Conservation (phyloP, 169 alveolate species). For the Plasmodium blacklocki region DNA sequence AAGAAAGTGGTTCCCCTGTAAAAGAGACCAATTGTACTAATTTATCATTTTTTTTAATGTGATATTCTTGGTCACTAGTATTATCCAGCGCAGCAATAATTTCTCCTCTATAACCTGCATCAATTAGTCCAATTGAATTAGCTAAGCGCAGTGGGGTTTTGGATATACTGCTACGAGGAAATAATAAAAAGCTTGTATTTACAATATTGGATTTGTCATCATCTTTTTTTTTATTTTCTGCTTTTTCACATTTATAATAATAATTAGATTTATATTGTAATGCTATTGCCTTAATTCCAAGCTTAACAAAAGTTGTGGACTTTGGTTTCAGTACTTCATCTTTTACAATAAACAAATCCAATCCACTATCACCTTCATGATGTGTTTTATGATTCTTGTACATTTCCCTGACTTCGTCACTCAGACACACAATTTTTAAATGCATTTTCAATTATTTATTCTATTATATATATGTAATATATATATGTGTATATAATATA, state of each 20-base stretch:
- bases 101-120: slow-evolving; percentile 94
- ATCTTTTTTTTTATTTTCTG: slow-evolving; percentile 1
- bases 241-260: slow-evolving; percentile 17
- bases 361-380: slow-evolving; percentile 93
- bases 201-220: slow-evolving; percentile 37
- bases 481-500: not conserved
- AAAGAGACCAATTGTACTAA: slow-evolving; percentile 91
- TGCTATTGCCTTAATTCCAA: slow-evolving; percentile 92
- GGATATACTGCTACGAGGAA: slow-evolving; percentile 92
- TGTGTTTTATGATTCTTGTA: slow-evolving; percentile 86
- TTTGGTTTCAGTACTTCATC: slow-evolving; percentile 89
- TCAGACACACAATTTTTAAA: slow-evolving; percentile 77
- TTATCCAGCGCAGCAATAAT: slow-evolving; percentile 91
- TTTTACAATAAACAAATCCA: slow-evolving; percentile 90
- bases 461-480: not conserved
- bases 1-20: slow-evolving; percentile 89
- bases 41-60: slow-evolving; percentile 90
- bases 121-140: slow-evolving; percentile 93
- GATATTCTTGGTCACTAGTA: slow-evolving; percentile 88
- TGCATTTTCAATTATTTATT: slow-evolving; percentile 74
- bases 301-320: slow-evolving; percentile 87
- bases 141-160: slow-evolving; percentile 92
- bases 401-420: slow-evolving; percentile 78
- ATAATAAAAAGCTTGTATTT: slow-evolving; percentile 85
- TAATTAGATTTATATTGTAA: slow-evolving; percentile 60